Percentiles rank a stretch among this genome's conserved stretches.
Evolutionary conservation across 495 filamentous ascomycete species (phyloP).

Genomic region (Jackrogersella minutella): DNA sequence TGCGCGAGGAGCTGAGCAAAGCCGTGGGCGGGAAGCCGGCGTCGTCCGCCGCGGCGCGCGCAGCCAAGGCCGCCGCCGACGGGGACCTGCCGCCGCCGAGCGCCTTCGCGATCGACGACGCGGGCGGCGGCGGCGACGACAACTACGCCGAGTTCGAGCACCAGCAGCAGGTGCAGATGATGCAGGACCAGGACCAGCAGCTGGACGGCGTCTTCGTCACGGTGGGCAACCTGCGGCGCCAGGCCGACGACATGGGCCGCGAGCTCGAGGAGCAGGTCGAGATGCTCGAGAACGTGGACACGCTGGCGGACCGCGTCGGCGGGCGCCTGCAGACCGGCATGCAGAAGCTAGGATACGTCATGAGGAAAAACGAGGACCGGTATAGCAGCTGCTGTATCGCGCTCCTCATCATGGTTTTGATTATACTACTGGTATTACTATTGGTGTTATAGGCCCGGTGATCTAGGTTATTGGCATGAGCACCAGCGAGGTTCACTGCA

Average conservation of each 20-base stretch:
- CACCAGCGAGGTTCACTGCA: conserved; percentile 16
- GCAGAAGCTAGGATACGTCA: conserved; percentile 81
- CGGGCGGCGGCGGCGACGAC: conserved; percentile 54
- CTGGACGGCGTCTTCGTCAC: conserved; percentile 92
- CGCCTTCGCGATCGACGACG: conserved; percentile 64
- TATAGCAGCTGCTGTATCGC: conserved; percentile 93
- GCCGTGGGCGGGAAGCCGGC: conserved; percentile 12
- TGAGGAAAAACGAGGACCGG: conserved; percentile 91
- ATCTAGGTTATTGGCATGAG: conserved; percentile 18
- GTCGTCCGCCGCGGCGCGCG: conserved; percentile 33
- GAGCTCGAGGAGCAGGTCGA: conserved; percentile 93
- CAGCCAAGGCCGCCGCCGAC: conserved; percentile 43
- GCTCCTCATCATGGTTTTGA: conserved; percentile 82
- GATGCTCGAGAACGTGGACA: conserved; percentile 81
- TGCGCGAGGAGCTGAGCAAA: conserved; percentile 76
- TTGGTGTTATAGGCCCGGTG: conserved; percentile 61
- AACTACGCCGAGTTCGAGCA: conserved; percentile 90
- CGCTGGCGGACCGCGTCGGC: conserved; percentile 82
- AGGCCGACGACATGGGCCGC: conserved; percentile 93
- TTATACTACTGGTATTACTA: conserved; percentile 80
- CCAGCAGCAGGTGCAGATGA: conserved; percentile 86
- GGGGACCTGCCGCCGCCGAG: conserved; percentile 72
- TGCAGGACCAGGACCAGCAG: conserved; percentile 94
- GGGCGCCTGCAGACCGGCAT: conserved; percentile 85
- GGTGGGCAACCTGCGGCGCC: conserved; percentile 85